Base-by-base conservation (phyloP, 2,329 filamentous ascomycete species). In the Arthroderma sp. region DNA sequence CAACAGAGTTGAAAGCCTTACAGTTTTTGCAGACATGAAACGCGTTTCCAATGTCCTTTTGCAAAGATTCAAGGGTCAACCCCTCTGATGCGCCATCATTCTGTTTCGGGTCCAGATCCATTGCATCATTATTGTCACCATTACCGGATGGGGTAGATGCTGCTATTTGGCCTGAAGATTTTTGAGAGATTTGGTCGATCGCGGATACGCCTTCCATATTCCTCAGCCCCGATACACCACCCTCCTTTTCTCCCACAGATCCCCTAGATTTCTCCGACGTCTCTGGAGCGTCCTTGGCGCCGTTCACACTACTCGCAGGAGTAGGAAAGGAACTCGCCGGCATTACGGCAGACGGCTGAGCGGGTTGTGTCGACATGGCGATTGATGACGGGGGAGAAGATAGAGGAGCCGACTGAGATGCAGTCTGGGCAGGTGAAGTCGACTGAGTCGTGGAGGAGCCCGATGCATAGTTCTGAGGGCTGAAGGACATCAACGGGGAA, bases 401-500 rank as follows among this genome's bases (percentile, higher is more conserved):
- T 48, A 61, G 54, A 49, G 61, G 58, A 47, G 60, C 55, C 52
- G 59, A 55, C 58, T 63, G 63, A 55, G 59, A 58, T 52, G 61
- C 62, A 57, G 63, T 58, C 60, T 67, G 60, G 53, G 62, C 61
- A 51, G 66, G 62, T 58, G 66, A 67, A 55, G 63, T 58, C 44
- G 48, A 50, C 57, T 69, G 64, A 56, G 61, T 58, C 54, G 65
- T 60, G 58, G 60, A 57, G 57, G 66, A 62, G 53, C 61, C 59
- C 55, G 64, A 61, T 60, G 62, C 68, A 71, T 71, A 64, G 54
- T 63, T 69, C 57, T 63, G 64, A 56, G 66, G 61, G 55, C 63
- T 65, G 57, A 68, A 64, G 62, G 67, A 69, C 68, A 71, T 71
- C 61, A 67, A 69, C 60, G 64, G 63, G 65, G 64, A 61, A 49